Evolutionary conservation across 345 rosid species (phyloP).

Genomic region (Hypericum perforatum): DNA sequence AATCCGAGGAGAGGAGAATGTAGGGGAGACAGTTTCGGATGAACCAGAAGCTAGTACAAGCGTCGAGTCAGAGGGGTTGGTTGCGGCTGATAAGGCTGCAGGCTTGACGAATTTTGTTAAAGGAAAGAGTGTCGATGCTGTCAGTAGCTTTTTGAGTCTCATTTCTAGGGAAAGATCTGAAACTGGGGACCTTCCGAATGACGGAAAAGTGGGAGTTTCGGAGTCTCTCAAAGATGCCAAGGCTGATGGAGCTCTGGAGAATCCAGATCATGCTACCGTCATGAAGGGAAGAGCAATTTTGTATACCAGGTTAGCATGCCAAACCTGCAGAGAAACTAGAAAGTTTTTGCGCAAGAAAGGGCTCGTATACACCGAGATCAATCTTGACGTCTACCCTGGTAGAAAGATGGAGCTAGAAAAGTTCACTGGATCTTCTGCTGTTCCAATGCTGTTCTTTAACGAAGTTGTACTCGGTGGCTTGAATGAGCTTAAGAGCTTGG

Average conservation of each 20-base stretch:
- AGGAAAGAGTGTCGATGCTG: slow-evolving; percentile 54
- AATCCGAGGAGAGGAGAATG: slow-evolving; percentile 21
- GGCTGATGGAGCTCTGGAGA: slow-evolving; percentile 21
- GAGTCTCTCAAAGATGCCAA: slow-evolving; percentile 25
- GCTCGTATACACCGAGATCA: slow-evolving; percentile 67
- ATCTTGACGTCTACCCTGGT: slow-evolving; percentile 61
- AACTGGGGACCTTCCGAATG: slow-evolving; percentile 11
- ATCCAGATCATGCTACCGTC: slow-evolving; percentile 27
- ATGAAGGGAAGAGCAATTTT: slow-evolving; percentile 61
- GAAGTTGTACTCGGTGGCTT: slow-evolving; percentile 57
- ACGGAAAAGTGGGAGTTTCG: slow-evolving; percentile 20
- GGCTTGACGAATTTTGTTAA: slow-evolving; percentile 57
- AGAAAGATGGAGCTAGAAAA: slow-evolving; percentile 68
- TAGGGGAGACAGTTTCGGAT: slow-evolving; percentile 36
- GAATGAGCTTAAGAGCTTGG: slow-evolving; percentile 45
- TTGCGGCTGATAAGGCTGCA: slow-evolving; percentile 63
- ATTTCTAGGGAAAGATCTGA: slow-evolving; percentile 42
- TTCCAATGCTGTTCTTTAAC: slow-evolving; percentile 72
- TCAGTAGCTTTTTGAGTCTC: slow-evolving; percentile 41
- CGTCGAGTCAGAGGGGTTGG: slow-evolving; percentile 31
- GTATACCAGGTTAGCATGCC: slow-evolving; percentile 68
- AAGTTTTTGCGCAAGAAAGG: slow-evolving; percentile 43
- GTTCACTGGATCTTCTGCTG: slow-evolving; percentile 48
- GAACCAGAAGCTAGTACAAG: slow-evolving; percentile 40
- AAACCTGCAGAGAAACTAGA: slow-evolving; percentile 49